Base-by-base conservation (phyloP, 2,329 filamentous ascomycete genomes). In the Colletotrichum eleusines region DNA sequence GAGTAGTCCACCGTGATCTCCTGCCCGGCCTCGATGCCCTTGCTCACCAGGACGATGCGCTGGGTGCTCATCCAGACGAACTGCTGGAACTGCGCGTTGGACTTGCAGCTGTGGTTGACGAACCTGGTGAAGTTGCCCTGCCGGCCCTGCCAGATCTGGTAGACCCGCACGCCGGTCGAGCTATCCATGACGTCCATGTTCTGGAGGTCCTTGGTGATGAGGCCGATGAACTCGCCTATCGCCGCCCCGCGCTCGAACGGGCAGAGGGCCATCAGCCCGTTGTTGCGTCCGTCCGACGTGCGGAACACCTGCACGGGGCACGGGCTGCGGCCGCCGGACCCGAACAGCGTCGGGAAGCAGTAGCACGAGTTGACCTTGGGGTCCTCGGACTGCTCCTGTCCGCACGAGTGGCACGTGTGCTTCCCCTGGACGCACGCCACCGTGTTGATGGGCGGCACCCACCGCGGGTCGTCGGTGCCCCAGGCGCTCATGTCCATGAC, bases 1-100 rank as follows among this genome's bases (percentile, higher is more conserved):
- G 86, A 87, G 74, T 89, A 89, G 72, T 89, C 87, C 7, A 89
- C 85, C 14, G 87, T 89, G 61, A 89, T 81, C 76, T 89, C 87
- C 8, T 80, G 78, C 0, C 85, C 86, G 4, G 86, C 84, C 42
- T 83, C 80, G 18, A 89, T 83, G 1, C 87, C 87, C 69, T 86
- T 86, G 62, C 84, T 86, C 7, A 89, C 87, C 5, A 89, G 78
- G 26, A 89, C 79, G 16, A 89, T 84, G 16, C 86, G 80, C 76
- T 89, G 86, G 5, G 82, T 84, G 28, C 87, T 85, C 23, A 87
- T 74, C 87, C 88, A 89, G n/a, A 82, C 81, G 75, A 89, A 89
- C 12, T 82, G 81, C 73, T 88, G 83, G 55, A 87, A 88, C 74
- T 88, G 87, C 63, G 84, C 84, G 72, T 89, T 89, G 2, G 87